Evolutionary conservation across 176 grass and related monocot genomes (phyloP).

Genomic region (Aegilops umbellulata): DNA sequence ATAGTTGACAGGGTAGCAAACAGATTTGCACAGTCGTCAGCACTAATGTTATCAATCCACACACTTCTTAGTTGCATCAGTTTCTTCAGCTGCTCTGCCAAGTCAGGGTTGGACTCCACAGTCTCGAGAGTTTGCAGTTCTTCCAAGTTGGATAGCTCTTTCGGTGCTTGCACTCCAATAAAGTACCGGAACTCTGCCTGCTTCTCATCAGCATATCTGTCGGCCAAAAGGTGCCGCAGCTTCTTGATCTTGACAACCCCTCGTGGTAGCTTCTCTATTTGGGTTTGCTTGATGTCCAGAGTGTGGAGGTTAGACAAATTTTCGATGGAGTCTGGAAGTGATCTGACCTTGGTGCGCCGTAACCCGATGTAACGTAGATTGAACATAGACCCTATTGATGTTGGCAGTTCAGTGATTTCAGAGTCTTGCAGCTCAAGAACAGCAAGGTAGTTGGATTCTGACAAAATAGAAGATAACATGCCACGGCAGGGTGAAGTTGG

Average conservation of each 20-base stretch:
- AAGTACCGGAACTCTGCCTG: constrained; percentile 34
- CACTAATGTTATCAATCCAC: constrained; percentile 24
- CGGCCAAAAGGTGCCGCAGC: constrained; percentile 22
- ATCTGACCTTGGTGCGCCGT: constrained; percentile 38
- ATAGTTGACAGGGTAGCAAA: not conserved
- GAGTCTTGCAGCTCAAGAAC: constrained; percentile 48
- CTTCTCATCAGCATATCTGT: constrained; percentile 25
- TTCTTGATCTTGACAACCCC: constrained; percentile 32
- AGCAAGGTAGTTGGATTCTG: constrained; percentile 8
- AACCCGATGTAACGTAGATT: constrained; percentile 43
- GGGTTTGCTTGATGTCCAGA: constrained; percentile 36
- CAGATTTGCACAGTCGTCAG: not conserved
- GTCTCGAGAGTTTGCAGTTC: constrained; percentile 47
- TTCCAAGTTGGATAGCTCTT: constrained; percentile 17
- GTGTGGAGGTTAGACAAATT: constrained; percentile 38
- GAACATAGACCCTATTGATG: constrained; percentile 22
- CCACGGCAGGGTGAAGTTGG: not conserved
- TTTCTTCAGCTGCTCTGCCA: constrained; percentile 37
- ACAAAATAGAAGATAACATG: not conserved
- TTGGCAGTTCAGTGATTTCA: constrained; percentile 19
- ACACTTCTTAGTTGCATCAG: constrained; percentile 20
- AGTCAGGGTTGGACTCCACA: constrained; percentile 6
- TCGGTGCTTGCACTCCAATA: constrained; percentile 29
- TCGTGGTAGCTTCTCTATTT: constrained; percentile 37
- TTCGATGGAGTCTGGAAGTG: constrained; percentile 24